Percentiles rank a stretch among this genome's conserved stretches.
Conservation (phyloP, 805 yeast species). For the Suhomyces prunicola region DNA sequence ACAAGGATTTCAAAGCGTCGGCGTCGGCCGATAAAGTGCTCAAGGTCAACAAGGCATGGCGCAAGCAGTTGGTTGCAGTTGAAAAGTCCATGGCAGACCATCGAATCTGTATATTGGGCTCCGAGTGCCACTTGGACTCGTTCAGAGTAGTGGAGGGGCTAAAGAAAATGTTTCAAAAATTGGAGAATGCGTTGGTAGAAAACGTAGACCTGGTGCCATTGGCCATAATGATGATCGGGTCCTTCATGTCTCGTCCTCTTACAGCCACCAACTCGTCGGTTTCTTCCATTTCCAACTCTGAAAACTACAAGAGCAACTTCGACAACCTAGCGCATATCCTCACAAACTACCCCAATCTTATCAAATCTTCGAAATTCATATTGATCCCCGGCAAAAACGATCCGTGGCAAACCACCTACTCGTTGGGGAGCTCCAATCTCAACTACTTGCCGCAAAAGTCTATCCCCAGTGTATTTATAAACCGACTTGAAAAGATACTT, state of each 20-base stretch:
- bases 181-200: conserved; percentile 39
- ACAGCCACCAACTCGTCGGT: conserved; percentile 52
- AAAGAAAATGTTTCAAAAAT: conserved; percentile 52
- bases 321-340: conserved; percentile 70
- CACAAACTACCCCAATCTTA: conserved; percentile 54
- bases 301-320: conserved; percentile 62
- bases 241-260: conserved; percentile 69
- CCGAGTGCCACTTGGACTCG: conserved; percentile 67
- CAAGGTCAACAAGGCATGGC: conserved; percentile 60
- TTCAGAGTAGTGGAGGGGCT: conserved; percentile 58
- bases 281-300: conserved; percentile 48
- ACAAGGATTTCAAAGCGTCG: conserved; percentile 19
- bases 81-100: conserved; percentile 59
- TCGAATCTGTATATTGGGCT: conserved; percentile 68
- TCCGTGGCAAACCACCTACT: conserved; percentile 80
- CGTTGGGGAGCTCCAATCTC: conserved; percentile 49
- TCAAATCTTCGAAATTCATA: conserved; percentile 53
- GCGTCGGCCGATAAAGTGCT: conserved; percentile 35
- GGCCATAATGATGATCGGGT: conserved; percentile 76
- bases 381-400: conserved; percentile 89
- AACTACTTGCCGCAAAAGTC: conserved; percentile 57
- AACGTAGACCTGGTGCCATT: conserved; percentile 54
- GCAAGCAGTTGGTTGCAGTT: conserved; percentile 48
- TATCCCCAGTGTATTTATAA: conserved; percentile 70
- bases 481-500: conserved; percentile 57